Evolutionary conservation across 78 protist species (phyloP).

Genomic region (Guillardia theta): DNA sequence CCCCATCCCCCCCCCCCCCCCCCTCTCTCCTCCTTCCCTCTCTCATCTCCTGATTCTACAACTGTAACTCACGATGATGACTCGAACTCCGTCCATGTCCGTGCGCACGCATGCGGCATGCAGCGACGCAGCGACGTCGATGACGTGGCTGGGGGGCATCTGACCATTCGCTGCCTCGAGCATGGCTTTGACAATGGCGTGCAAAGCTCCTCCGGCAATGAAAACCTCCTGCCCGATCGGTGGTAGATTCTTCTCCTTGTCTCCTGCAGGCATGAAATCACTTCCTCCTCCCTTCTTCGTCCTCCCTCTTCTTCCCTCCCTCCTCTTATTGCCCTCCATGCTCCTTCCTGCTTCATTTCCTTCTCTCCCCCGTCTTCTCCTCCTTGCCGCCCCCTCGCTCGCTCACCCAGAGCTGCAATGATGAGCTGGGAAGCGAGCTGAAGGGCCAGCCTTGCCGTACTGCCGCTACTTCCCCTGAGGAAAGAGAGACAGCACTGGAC

Average conservation of each 20-base stretch:
- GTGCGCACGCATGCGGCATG: too few relatives aligned
- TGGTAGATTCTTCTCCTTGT: too few relatives aligned
- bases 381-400: background rate
- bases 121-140: background rate
- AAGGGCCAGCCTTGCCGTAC: too few relatives aligned
- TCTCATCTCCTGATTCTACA: too few relatives aligned
- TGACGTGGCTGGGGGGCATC: background rate
- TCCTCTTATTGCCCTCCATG: background rate
- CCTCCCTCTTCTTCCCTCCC: background rate
- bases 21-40: background rate
- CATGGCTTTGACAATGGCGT: background rate
- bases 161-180: background rate
- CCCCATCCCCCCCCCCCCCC: background rate
- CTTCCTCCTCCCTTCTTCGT: background rate
- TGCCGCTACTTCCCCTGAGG: too few relatives aligned
- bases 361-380: background rate
- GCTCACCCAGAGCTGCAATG: background rate
- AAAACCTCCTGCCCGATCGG: too few relatives aligned
- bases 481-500: too few relatives aligned
- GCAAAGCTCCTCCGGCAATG: too few relatives aligned
- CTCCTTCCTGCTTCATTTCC: background rate
- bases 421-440: background rate
- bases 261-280: too few relatives aligned
- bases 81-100: too few relatives aligned
- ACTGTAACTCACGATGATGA: too few relatives aligned